Base-by-base conservation (phyloP, 228 moss, liverwort and hornwort species). In the Sphagnum fallax region DNA sequence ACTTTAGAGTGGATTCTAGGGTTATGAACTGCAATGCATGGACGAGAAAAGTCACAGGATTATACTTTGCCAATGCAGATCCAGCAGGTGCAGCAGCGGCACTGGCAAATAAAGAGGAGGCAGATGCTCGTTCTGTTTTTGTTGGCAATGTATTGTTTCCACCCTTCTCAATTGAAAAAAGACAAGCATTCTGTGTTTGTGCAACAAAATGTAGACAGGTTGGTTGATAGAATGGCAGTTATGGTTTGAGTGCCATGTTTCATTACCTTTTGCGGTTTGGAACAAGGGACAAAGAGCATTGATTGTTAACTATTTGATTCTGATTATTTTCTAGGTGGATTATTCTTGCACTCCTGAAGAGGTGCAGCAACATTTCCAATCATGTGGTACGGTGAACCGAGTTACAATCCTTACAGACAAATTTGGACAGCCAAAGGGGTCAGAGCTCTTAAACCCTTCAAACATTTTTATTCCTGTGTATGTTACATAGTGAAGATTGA, bases 361-460 rank as follows among this genome's bases (percentile, higher is more conserved):
- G 81, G 87, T 90, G 50, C 92, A 95, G 74, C 89, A 95, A 75
- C 89, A 89, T 65, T 92, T 92, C 15, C 89, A 91, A 89, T 95
- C 91, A 57, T 89, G 92, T 76, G 92, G 92, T 69, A 92, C 90
- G 9, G 87, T 95, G 59, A 95, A 92, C 71, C 86, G 84, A 53
- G 83, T 96, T 18, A 88, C 92, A 13, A 84, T 92, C 49, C 74
- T 86, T 76, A 86, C 88, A 4, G 86, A 92, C 80, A 91, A 89
- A 80, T 91, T 91, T 74, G 92, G 92, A 65, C 90, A 90, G 70
- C 92, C 92, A 5, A 82, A 88, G 73, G 91, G 86, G 95, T 91
- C 61, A 50, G 80, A 68, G 32, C 77, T 70, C 15, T 70, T 32
- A 32, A 32, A 32, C 32, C 32, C 32, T 32, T 32, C 32, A 32